Percentiles rank a stretch among this genome's conserved stretches.
These are phyloP conservation scores for Chaetomium sp. DNA, from an alignment of 2,329 filamentous ascomycete genomes.

Conservation along the genomic window DNA sequence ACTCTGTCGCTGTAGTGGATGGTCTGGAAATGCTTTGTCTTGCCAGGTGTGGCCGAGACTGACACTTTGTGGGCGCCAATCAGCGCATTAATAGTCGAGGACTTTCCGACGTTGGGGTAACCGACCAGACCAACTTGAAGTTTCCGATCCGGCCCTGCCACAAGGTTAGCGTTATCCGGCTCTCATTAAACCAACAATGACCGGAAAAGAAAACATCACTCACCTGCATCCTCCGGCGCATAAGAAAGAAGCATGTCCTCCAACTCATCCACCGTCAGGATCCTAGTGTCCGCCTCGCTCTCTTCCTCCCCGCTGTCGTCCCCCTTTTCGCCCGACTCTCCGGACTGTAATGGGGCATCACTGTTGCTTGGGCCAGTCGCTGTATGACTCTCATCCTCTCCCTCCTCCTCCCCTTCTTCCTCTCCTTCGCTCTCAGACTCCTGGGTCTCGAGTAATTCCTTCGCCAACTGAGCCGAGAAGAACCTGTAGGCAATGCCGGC, in stretches of 20 bases:
- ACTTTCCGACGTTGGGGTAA: slow-evolving; percentile 98
- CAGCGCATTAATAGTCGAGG: slow-evolving; percentile 97
- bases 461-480: slow-evolving; percentile 90
- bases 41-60: slow-evolving; percentile 92
- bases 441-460: slow-evolving; percentile 71
- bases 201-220: slow-evolving; percentile 20
- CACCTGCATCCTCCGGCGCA: slow-evolving; percentile 48
- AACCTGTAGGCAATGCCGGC: slow-evolving; percentile 86
- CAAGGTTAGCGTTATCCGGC: neutral
- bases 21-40: slow-evolving; percentile 99
- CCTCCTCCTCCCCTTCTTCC: slow-evolving; percentile 30
- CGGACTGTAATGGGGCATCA: slow-evolving; percentile 5
- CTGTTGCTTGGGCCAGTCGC: slow-evolving; percentile 16
- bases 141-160: slow-evolving; percentile 51
- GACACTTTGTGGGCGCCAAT: slow-evolving; percentile 98
- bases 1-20: slow-evolving; percentile 88
- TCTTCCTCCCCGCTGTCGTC: slow-evolving; percentile 26
- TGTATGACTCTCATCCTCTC: slow-evolving; percentile 16
- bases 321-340: slow-evolving; percentile 30
- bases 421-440: slow-evolving; percentile 36
- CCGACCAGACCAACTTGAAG: slow-evolving; percentile 89
- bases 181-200: neutral
- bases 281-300: slow-evolving; percentile 60
- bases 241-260: slow-evolving; percentile 82
- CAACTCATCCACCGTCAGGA: slow-evolving; percentile 86